phyloP scores from a whole-genome alignment of 345 rosid genomes.

The Zanthoxylum bungeanum region DNA sequence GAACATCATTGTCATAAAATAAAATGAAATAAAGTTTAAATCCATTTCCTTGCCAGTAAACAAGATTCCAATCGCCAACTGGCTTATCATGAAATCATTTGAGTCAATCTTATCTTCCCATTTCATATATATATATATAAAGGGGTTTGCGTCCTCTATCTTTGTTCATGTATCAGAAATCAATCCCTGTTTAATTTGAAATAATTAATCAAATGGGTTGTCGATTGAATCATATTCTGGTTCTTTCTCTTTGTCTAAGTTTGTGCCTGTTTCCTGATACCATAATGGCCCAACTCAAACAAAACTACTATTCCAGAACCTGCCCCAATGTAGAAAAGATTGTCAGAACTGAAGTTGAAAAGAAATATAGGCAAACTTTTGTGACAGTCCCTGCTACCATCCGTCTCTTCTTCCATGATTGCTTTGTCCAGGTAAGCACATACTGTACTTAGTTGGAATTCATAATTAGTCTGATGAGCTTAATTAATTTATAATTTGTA shows the following conservation, averaged over 20 bases:
- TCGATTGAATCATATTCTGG: constrained; percentile 20
- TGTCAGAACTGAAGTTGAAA: constrained; percentile 42
- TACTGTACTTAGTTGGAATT: too few species aligned
- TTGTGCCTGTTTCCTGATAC: constrained; percentile 40
- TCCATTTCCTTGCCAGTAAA: not conserved
- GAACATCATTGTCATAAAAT: constrained; percentile 11
- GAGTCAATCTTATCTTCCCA: too few species aligned
- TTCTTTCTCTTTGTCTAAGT: constrained; percentile 38
- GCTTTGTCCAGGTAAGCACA: constrained; percentile 58
- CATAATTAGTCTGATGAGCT: too few species aligned
- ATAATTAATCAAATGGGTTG: constrained; percentile 7
- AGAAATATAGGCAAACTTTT: constrained; percentile 57
- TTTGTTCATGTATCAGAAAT: not conserved
- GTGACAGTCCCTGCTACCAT: constrained; percentile 76
- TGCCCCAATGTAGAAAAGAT: constrained; percentile 75
- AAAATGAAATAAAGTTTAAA: too few species aligned
- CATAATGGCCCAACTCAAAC: constrained; percentile 55
- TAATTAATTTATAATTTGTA: too few species aligned
- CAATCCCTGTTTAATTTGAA: not conserved
- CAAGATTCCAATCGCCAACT: constrained; percentile 31
- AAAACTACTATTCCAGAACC: constrained; percentile 41
- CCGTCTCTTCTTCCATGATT: constrained; percentile 88
- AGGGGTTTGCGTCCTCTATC: not conserved
- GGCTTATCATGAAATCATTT: too few species aligned
- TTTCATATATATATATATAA: not conserved